These are phyloP conservation scores for Musa schizocarpa DNA, from an alignment of 176 grass and related monocot genomes.

Conservation along the genomic window DNA sequence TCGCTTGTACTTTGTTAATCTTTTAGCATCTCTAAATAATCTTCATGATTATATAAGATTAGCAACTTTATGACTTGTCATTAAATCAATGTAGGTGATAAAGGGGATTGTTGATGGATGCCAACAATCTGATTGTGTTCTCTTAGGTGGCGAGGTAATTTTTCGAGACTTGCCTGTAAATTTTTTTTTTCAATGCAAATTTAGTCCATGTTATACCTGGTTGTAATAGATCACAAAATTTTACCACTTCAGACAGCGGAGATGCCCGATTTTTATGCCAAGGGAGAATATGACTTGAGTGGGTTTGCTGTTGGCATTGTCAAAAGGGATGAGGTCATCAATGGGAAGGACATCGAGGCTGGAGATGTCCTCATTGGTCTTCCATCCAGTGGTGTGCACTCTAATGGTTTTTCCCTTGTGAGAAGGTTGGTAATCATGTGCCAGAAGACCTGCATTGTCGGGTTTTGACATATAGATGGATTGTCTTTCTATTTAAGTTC, in stretches of 20 bases:
- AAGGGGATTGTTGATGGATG: conserved; percentile 90
- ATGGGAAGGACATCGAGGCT: conserved; percentile 75
- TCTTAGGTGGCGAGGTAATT: conserved; percentile 80
- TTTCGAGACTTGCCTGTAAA: not conserved
- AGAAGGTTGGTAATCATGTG: conserved; percentile 53
- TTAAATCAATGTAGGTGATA: conserved; percentile 46
- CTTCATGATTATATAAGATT: not conserved
- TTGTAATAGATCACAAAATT: not conserved
- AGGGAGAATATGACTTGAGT: conserved; percentile 91
- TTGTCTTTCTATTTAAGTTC: not conserved
- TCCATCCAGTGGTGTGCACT: conserved; percentile 97
- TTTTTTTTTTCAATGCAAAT: not conserved
- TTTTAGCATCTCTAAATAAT: not conserved
- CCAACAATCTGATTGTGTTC: conserved; percentile 67
- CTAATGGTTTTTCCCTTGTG: conserved; percentile 89
- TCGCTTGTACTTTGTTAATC: not conserved
- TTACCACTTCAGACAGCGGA: conserved; percentile 66
- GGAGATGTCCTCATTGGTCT: conserved; percentile 90
- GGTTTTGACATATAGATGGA: not conserved
- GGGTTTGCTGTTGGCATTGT: conserved; percentile 84
- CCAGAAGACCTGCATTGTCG: not conserved
- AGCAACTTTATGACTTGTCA: not conserved
- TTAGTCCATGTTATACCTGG: not conserved
- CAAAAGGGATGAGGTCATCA: conserved; percentile 75
- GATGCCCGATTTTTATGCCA: conserved; percentile 90